Percentiles rank a stretch among this genome's conserved stretches.
phyloP scores from a whole-genome alignment of 1,284 basidiomycete species.

The Marasmius sp. region DNA sequence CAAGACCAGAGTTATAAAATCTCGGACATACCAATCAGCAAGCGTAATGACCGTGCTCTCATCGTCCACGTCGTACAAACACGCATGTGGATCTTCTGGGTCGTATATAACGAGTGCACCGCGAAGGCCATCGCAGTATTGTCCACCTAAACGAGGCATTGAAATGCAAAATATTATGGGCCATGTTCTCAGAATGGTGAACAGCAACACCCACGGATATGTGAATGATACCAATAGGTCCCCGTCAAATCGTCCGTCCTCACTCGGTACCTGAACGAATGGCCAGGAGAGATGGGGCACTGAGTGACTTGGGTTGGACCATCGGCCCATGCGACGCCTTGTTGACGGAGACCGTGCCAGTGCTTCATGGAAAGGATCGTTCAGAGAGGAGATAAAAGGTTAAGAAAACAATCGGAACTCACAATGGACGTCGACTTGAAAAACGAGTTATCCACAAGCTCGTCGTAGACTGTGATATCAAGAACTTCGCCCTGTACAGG shows the following conservation, averaged over 20 bases:
- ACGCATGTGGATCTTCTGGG: slow-evolving; percentile 15
- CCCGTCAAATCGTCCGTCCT: slow-evolving; percentile 17
- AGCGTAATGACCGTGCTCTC: slow-evolving; percentile 35
- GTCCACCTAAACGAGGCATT: not conserved
- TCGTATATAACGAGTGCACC: slow-evolving; percentile 19
- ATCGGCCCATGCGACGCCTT: slow-evolving; percentile 16
- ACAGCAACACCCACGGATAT: slow-evolving; percentile 4
- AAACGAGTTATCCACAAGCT: slow-evolving; percentile 19
- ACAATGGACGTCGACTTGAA: slow-evolving; percentile 26
- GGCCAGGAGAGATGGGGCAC: slow-evolving; percentile 4
- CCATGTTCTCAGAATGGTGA: not conserved
- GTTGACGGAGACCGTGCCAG: slow-evolving; percentile 27
- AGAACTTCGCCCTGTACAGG: slow-evolving; percentile 24
- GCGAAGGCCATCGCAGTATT: slow-evolving; percentile 18
- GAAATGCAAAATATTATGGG: not conserved
- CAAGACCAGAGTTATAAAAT: not conserved
- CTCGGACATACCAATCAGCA: slow-evolving; percentile 33
- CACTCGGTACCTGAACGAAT: slow-evolving; percentile 27
- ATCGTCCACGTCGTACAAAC: slow-evolving; percentile 19
- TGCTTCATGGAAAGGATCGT: slow-evolving; percentile 15
- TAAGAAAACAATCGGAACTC: not conserved
- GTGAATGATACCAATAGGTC: slow-evolving; percentile 14
- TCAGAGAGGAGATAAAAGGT: not conserved
- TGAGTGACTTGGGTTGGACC: not conserved
- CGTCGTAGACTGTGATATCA: slow-evolving; percentile 22